phyloP scores from a whole-genome alignment of 2,329 filamentous ascomycete genomes.

The Sporothrix variecibatus region DNA sequence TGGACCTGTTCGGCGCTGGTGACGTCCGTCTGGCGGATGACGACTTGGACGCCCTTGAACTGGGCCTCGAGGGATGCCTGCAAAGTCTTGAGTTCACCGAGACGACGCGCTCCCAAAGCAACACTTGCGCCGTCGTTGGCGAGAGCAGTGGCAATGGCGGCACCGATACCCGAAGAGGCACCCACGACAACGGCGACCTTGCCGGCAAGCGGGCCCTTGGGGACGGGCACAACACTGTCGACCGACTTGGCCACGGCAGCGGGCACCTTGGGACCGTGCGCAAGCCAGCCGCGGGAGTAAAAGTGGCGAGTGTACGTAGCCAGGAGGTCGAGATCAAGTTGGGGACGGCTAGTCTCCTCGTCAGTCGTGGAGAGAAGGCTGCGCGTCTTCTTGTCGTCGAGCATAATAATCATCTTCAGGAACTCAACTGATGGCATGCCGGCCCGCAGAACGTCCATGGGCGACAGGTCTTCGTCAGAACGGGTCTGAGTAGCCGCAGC shows the following conservation, averaged over 20 bases:
- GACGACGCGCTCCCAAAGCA: slow-evolving; percentile 70
- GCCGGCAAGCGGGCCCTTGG: slow-evolving; percentile 63
- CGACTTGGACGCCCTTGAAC: slow-evolving; percentile 60
- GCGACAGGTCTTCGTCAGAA: slow-evolving; percentile 68
- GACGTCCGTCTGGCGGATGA: slow-evolving; percentile 72
- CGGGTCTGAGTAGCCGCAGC: not conserved
- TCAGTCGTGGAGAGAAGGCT: slow-evolving; percentile 50
- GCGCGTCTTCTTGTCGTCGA: slow-evolving; percentile 69
- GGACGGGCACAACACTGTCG: slow-evolving; percentile 25
- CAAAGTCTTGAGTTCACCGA: slow-evolving; percentile 66
- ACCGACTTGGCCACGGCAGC: not conserved
- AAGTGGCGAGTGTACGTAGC: slow-evolving; percentile 80
- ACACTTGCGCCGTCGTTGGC: slow-evolving; percentile 71
- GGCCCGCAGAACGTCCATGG: slow-evolving; percentile 75
- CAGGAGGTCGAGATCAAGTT: slow-evolving; percentile 68
- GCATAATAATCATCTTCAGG: slow-evolving; percentile 68
- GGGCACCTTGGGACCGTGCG: slow-evolving; percentile 34
- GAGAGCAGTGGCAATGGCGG: slow-evolving; percentile 69
- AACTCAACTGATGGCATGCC: slow-evolving; percentile 78
- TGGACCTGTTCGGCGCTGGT: slow-evolving; percentile 67
- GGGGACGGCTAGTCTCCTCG: slow-evolving; percentile 48
- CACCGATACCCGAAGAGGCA: slow-evolving; percentile 77
- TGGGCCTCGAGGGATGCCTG: slow-evolving; percentile 58
- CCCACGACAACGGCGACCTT: slow-evolving; percentile 76
- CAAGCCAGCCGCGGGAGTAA: slow-evolving; percentile 77